These are phyloP conservation scores for Alternaria viburni DNA, from an alignment of 2,329 filamentous ascomycete genomes.

Conservation along the genomic window DNA sequence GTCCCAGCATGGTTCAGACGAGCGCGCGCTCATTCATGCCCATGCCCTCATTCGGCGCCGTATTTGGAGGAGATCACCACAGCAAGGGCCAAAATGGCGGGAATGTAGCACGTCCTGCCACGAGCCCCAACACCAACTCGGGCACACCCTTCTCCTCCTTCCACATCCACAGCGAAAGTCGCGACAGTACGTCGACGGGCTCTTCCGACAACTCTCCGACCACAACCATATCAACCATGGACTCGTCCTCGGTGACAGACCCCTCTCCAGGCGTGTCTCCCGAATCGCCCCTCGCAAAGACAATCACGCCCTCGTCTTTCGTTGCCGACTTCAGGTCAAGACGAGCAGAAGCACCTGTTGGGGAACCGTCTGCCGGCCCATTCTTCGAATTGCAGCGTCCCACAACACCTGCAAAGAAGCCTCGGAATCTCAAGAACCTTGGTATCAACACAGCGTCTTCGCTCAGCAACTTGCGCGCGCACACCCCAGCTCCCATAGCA, in stretches of 20 bases:
- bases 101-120: conserved; percentile 41
- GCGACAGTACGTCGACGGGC: conserved; percentile 80
- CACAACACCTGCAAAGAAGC: conserved; percentile 66
- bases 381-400: conserved; percentile 60
- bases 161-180: conserved; percentile 71
- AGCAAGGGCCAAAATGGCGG: conserved; percentile 54
- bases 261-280: conserved; percentile 88
- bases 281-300: conserved; percentile 80
- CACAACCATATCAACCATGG: conserved; percentile 89
- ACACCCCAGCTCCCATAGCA: conserved; percentile 58
- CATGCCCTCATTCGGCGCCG: conserved; percentile 78
- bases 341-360: conserved; percentile 42
- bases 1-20: conserved; percentile 49
- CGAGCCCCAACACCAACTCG: conserved; percentile 43
- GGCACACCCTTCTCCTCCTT: conserved; percentile 49
- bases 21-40: conserved; percentile 48
- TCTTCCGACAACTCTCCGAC: conserved; percentile 95
- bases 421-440: conserved; percentile 83
- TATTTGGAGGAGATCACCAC: conserved; percentile 68
- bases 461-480: conserved; percentile 53
- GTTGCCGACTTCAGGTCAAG: conserved; percentile 60
- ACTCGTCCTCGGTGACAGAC: conserved; percentile 88
- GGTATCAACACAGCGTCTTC: conserved; percentile 72
- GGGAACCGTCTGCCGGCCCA: conserved; percentile 56
- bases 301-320: conserved; percentile 73